Evolutionary conservation across 164 flowering plant species (phyloP), one percentile per base, ranked within the genome.

Genomic region (Kalanchoe fedtschenkoi): DNA sequence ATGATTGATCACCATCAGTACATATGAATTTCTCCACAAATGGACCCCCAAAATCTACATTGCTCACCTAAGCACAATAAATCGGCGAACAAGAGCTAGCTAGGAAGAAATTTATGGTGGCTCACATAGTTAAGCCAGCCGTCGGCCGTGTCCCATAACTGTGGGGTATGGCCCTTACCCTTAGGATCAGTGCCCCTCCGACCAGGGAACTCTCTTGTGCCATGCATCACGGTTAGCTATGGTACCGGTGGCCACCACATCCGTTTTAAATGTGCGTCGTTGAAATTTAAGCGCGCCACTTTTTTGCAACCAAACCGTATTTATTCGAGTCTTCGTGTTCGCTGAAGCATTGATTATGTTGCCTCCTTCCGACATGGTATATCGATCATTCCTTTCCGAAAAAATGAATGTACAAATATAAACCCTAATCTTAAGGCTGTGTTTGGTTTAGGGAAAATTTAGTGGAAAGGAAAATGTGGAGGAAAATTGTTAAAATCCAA

Each of bases 111-210:
- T 51, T 51, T 51, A 51, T 51, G 56, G 26, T 26, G 54, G 26
- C 29, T 44, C 24, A 44, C 54, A 47, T 47, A 5, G 14, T 51
- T 5, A 11, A 37, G 39, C 11, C 39, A 37, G 51, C 9, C 56
- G 32, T 26, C 56, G n/a, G n/a, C n/a, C n/a, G n/a, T n/a, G n/a
- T n/a, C 56, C 56, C 56, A 10, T 51, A 51, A 26, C 56, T 2
- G n/a, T n/a, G n/a, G 28, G 56, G 56, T 51, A 51, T 51, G 56
- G 56, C 26, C 56, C 56, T n/a, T n/a, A n/a, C n/a, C n/a, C n/a
- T n/a, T n/a, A n/a, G 32, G 32, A 26, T 10, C 56, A 26, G 26
- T 24, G 32, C 56, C 56, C 56, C 32, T 51, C 56, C 56, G 56
- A 26, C 56, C 56, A 51, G 56, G 56, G 56, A 10, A 51, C 56